Base-by-base conservation (phyloP, 1,284 basidiomycete species). In the Trametes pubescens region DNA sequence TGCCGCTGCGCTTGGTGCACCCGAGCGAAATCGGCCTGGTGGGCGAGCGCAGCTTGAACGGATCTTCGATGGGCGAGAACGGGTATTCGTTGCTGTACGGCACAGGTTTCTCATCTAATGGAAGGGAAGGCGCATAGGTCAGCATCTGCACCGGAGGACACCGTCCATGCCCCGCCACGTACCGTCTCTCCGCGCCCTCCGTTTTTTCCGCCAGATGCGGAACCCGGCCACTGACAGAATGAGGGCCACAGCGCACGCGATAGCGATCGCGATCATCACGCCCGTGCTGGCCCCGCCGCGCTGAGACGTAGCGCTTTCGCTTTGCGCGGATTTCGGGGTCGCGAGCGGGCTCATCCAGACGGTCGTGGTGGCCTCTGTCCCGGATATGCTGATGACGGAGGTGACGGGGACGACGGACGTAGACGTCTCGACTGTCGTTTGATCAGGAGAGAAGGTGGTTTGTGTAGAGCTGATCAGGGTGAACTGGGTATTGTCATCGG, bases 51-150 rank as follows among this genome's bases (percentile, higher is more conserved):
- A 21, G 21, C 49, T 51, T 51, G 49, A 51, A 51, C 4, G 49
- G 49, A 35, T 51, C 49, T 34, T 51, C 49, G 32, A 51, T n/a
- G 2, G 49, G 49, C 32, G 49, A 51, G 29, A 34, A 21, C 49
- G 26, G 47, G 24, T 48, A 48, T 5, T 48, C 47, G 14, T 6
- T 16, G 47, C 10, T 16, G n/a, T 13, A 48, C 24, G 47, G 13
- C 11, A 26, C 2, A 6, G 22, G 22, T 10, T 13, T 26, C 47
- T 48, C 47, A 5, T 14, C 47, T 48, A 13, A 26, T 32, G 29
- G 29, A 14, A 29, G 47, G 29, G 24, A 48, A 8, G n/a, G n/a
- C n/a, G n/a, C n/a, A n/a, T n/a, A n/a, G n/a, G 47, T 48, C 26
- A 48, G 47, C 1, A 6, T n/a, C 7, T 16, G 14, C 4, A 11